Evolutionary conservation across 1,284 basidiomycete genomes (phyloP), one percentile per base, ranked within the genome.

Genomic region (Coniferiporia weirii): DNA sequence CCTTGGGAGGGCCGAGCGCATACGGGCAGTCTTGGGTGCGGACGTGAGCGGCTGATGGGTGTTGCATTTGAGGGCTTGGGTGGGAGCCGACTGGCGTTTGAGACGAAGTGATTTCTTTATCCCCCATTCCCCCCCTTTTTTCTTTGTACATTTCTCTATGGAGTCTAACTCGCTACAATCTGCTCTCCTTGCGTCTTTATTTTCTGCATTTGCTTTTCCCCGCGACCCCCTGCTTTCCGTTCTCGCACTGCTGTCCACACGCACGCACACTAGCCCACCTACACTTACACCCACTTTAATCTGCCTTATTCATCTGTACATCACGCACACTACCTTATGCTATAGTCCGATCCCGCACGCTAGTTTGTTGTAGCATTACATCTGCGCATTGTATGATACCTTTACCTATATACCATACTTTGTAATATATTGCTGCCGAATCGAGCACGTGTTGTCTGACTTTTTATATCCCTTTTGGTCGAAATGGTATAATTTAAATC

Each of bases 1-100:
- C 67, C 68, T 62, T 79, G 78, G 79, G 76, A 81, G 66, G 76
- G 76, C 4, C 72, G 73, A 17, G 73, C 71, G 35, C 68, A 74
- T 43, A 76, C 80, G 48, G 76, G 76, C 48, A 71, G 72, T 17
- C 69, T 81, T 58, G 76, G 79, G 2, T 78, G 77, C 56, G 82
- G 81, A 54, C 75, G 76, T 68, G 84, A 86, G 70, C 77, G 80
- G 61, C 70, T 86, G 55, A 68, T 79, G 27, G 78, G 79, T 22
- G 67, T 84, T 59, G 83, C 82, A 34, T 82, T 79, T 66, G 84
- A 84, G 61, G 82, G 82, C 8, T 71, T 82, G 17, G 80, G 82
- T 10, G 70, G 75, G 59, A 85, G 83, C 64, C 67, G 72, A 53
- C 72, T 85, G 62, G 75, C 57, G 6, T 62, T 62, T 43, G 61